Percentiles rank a stretch among this genome's conserved stretches.
Conservation (phyloP, 2,329 filamentous ascomycete genomes). For the Balansia obtecta region DNA sequence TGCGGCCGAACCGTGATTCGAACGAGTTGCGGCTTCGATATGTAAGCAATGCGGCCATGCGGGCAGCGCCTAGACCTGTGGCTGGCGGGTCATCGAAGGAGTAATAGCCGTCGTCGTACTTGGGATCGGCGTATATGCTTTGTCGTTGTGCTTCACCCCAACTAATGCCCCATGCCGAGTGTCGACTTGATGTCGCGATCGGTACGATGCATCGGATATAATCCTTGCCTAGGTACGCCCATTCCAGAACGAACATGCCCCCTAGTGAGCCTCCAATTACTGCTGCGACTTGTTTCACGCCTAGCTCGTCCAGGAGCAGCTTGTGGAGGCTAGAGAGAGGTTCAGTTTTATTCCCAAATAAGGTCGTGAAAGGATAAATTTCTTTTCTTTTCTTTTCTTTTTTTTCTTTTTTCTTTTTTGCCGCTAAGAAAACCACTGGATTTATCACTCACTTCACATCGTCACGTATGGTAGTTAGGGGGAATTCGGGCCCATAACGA, state of each 20-base stretch:
- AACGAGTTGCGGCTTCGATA: slow-evolving; percentile 97
- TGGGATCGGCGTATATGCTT: slow-evolving; percentile 95
- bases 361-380: too few relatives aligned
- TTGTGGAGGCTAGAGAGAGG: slow-evolving; percentile 55
- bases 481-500: slow-evolving; percentile 89
- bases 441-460: slow-evolving; percentile 66
- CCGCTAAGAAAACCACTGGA: too few relatives aligned
- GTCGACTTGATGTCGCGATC: slow-evolving; percentile 72
- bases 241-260: slow-evolving; percentile 84
- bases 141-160: slow-evolving; percentile 84
- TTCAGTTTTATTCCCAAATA: slow-evolving; percentile 6
- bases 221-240: slow-evolving; percentile 79
- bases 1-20: slow-evolving; percentile 86
- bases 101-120: slow-evolving; percentile 97
- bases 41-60: slow-evolving; percentile 92
- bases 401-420: too few relatives aligned
- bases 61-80: slow-evolving; percentile 80
- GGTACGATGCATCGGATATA: slow-evolving; percentile 73
- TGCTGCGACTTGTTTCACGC: slow-evolving; percentile 64
- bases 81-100: slow-evolving; percentile 73
- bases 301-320: slow-evolving; percentile 66
- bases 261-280: slow-evolving; percentile 79
- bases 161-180: slow-evolving; percentile 83
- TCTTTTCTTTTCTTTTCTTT: too few relatives aligned
- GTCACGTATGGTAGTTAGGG: slow-evolving; percentile 86